A percentile compares a stretch with the other conserved stretches of the same genome.
Evolutionary conservation across 75 land plant genomes (phyloP).

Genomic region (Chamaecyparis obtusa): DNA sequence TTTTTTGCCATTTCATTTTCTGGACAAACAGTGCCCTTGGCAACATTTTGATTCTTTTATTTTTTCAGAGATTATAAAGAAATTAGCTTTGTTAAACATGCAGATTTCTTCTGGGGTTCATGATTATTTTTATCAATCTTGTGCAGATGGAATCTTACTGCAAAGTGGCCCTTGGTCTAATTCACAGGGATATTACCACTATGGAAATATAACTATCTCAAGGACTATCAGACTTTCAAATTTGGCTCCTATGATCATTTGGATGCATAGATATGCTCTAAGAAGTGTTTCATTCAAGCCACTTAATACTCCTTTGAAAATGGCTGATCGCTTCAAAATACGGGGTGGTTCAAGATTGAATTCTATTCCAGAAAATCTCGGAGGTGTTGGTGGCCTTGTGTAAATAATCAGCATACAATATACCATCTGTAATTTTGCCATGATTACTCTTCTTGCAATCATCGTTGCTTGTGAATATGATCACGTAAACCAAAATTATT

Average conservation of each 20-base stretch:
- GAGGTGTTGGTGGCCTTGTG: conserved; percentile 11
- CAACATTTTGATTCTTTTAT: too few species aligned
- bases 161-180: conserved; percentile 90
- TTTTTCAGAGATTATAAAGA: too few species aligned
- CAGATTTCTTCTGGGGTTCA: not conserved
- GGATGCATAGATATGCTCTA: too few species aligned
- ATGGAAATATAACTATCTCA: conserved; percentile 60
- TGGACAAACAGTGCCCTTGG: too few species aligned
- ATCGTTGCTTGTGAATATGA: too few species aligned
- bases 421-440: too few species aligned
- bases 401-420: too few species aligned
- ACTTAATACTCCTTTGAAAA: conserved; percentile 72
- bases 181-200: conserved; percentile 93
- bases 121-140: not conserved
- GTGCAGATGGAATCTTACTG: conserved; percentile 76
- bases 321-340: conserved; percentile 80
- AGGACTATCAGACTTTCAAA: conserved; percentile 62
- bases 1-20: too few species aligned
- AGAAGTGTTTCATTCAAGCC: conserved; percentile 64
- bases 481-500: too few species aligned
- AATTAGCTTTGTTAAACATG: too few species aligned
- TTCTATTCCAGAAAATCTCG: conserved; percentile 63
- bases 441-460: too few species aligned
- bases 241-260: conserved; percentile 42
- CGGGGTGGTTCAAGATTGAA: conserved; percentile 57